Base-by-base conservation (phyloP, 495 filamentous ascomycete genomes). In the Penicillium cataractarum region DNA sequence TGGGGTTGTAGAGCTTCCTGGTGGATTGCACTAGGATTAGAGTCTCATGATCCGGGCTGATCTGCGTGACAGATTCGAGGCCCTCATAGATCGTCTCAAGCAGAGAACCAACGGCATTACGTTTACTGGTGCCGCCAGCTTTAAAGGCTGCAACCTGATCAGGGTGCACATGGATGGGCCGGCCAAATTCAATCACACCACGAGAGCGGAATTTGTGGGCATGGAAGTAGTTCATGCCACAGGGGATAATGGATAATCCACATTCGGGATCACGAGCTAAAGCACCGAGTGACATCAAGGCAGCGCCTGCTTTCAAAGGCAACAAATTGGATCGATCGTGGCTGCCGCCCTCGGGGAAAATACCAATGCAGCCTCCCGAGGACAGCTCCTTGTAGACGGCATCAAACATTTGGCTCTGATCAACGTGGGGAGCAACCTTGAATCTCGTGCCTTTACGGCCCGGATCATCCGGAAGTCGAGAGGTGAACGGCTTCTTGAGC, bases 211-310 rank as follows among this genome's bases (percentile, higher is more conserved):
- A 99, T 71, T 97, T 99, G 79, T 99, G 94, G 6, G 95, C 90
- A 76, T 99, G 95, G 78, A 99, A 99, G 75, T 99, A 99, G 70
- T 99, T 99, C 95, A 97, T 97, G 57, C 95, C 95, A 50, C 92
- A 94, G 13, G 95, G 95, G 21, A 99, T 89, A 66, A 99, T 97
- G 68, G 90, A 94, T 60, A 99, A 73, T 5, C 89, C 92, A 66
- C 90, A 97, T 63, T 93, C 82, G 1, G 93, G 94, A 55, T 91
- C 84, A 40, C 89, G 87, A 19, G 90, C 90, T 31, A 99, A 80
- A 1, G 94, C 90, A n/a, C 93, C 95, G 54, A 99, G 85, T 15
- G 95, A 94, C 93, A 99, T 99, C 64, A 99, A 90, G 37, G 95
- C 95, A 40, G 97, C 92, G 68, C 95, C 95, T 66, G 94, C 95